These are phyloP conservation scores for Tolypocladium tundrense DNA, from an alignment of 2,329 filamentous ascomycete species.

Conservation along the genomic window DNA sequence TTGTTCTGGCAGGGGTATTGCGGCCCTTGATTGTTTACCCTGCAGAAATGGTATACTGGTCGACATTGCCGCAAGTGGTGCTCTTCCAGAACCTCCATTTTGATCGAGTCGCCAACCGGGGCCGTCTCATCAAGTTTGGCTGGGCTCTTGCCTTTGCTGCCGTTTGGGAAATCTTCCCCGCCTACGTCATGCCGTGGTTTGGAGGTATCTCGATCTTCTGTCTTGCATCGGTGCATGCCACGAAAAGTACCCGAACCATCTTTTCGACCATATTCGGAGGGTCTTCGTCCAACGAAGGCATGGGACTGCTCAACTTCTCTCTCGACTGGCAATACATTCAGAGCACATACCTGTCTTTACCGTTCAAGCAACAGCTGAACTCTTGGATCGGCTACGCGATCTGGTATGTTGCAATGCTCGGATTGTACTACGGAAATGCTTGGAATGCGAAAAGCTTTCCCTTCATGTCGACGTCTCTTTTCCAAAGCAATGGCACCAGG, in stretches of 20 bases:
- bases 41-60: slow-evolving; percentile 22
- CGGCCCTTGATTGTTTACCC: slow-evolving; percentile 20
- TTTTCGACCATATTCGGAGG: slow-evolving; percentile 27
- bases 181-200: slow-evolving; percentile 33
- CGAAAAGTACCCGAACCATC: slow-evolving; percentile 9
- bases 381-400: slow-evolving; percentile 23
- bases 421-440: slow-evolving; percentile 29
- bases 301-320: slow-evolving; percentile 28
- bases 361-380: slow-evolving; percentile 26
- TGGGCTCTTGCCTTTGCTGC: slow-evolving; percentile 21
- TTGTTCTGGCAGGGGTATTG: slow-evolving; percentile 16
- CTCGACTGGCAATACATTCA: slow-evolving; percentile 36
- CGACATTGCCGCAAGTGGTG: slow-evolving; percentile 18
- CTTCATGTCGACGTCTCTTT: slow-evolving; percentile 20
- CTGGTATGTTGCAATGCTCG: slow-evolving; percentile 23
- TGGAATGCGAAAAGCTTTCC: slow-evolving; percentile 24
- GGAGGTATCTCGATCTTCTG: slow-evolving; percentile 32
- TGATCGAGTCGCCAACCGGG: slow-evolving; percentile 13
- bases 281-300: slow-evolving; percentile 23
- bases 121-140: slow-evolving; percentile 18
- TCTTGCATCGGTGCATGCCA: slow-evolving; percentile 29
- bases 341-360: slow-evolving; percentile 22
- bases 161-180: slow-evolving; percentile 35
- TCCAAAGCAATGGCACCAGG: slow-evolving; percentile 14
- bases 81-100: slow-evolving; percentile 24